A percentile compares a stretch with the other conserved stretches of the same genome.
phyloP scores from a whole-genome alignment of 257 asterid species.

The Solanum appendiculatum region DNA sequence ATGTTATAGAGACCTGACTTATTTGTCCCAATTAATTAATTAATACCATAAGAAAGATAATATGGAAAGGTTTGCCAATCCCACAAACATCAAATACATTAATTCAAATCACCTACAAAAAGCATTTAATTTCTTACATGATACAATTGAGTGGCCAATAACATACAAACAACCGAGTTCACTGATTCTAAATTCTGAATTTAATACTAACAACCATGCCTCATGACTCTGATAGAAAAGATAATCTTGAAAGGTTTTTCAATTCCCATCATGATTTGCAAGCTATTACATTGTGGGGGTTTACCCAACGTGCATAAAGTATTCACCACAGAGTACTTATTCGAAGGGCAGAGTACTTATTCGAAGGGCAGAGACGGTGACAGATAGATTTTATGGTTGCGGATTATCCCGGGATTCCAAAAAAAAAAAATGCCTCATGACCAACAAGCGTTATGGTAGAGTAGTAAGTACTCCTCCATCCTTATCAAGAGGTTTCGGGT shows the following conservation, averaged over 20 bases:
- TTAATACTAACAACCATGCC: too few species aligned
- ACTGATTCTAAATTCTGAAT: background rate
- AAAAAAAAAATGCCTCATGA: too few species aligned
- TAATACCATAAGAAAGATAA: background rate
- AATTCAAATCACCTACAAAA: background rate
- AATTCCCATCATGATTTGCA: background rate
- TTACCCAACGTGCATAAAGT: too few species aligned
- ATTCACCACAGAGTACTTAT: too few species aligned
- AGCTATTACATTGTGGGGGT: too few species aligned
- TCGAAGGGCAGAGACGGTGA: too few species aligned
- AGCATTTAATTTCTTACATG: background rate
- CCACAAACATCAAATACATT: background rate
- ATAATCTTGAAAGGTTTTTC: background rate
- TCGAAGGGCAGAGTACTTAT: too few species aligned
- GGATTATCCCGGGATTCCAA: too few species aligned
- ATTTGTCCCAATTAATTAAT: background rate
- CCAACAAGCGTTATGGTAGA: fast-evolving
- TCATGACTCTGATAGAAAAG: background rate
- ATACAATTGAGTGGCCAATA: background rate
- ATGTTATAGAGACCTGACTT: background rate
- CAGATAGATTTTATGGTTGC: fast-evolving
- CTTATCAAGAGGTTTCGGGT: too few species aligned
- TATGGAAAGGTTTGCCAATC: background rate
- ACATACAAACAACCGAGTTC: background rate
- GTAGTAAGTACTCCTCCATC: too few species aligned